Conservation (phyloP, 352 stramenopile genomes). For the Blastocystis sp. region DNA sequence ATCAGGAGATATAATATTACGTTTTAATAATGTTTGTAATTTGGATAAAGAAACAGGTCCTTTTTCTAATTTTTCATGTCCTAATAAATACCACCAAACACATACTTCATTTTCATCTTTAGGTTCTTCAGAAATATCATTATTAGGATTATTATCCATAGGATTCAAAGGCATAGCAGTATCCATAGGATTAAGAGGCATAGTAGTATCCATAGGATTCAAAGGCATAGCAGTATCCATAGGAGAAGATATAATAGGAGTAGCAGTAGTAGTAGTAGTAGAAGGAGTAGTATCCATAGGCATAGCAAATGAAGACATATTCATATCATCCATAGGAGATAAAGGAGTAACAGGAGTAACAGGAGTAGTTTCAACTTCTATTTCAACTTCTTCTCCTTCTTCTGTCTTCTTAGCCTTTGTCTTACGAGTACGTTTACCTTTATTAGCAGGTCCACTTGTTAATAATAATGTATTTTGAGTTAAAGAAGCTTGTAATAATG, state of each 20-base stretch:
- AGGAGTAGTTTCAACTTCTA: not conserved
- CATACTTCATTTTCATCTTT: conserved; percentile 29
- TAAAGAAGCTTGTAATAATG: conserved; percentile 33
- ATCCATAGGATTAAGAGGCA: not conserved
- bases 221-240: not conserved
- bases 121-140: not conserved
- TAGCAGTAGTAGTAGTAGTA: not conserved
- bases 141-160: not conserved
- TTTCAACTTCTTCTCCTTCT: not conserved
- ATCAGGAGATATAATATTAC: conserved; percentile 5
- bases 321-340: no score
- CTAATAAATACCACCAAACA: conserved; percentile 17
- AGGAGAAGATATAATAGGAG: not conserved
- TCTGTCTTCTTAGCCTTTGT: not conserved
- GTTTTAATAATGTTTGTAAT: conserved; percentile 17
- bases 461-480: conserved; percentile 19
- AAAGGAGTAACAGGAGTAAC: no score
- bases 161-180: not conserved
- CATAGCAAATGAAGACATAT: not conserved
- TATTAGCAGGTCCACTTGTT: conserved; percentile 15
- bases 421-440: not conserved
- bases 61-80: conserved; percentile 39
- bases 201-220: not conserved
- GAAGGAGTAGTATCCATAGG: not conserved
- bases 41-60: conserved; percentile 37